Conservation (phyloP, 2,329 filamentous ascomycete species). For the Hypoxylon sp. region DNA sequence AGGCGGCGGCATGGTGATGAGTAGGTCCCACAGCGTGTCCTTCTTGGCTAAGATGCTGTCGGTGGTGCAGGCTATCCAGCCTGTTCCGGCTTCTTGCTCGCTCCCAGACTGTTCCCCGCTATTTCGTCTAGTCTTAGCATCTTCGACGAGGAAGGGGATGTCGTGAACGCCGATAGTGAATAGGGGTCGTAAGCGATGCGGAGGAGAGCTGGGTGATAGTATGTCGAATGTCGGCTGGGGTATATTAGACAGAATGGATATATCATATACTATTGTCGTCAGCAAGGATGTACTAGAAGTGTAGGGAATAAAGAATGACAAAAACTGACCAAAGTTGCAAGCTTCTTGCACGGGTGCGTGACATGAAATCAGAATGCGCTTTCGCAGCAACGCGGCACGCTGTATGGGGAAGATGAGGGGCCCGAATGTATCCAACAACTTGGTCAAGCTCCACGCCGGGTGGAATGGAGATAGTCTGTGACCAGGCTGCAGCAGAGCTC, state of each 20-base stretch:
- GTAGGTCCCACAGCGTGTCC: conserved; percentile 85
- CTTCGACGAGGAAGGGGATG: conserved; percentile 79
- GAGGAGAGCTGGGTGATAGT: conserved; percentile 71
- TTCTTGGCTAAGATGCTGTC: conserved; percentile 93
- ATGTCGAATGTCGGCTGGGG: conserved; percentile 78
- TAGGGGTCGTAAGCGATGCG: conserved; percentile 79
- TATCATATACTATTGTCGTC: conserved; percentile 78
- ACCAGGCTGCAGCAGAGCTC: conserved; percentile 67
- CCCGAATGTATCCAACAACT: conserved; percentile 84
- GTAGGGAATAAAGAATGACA: background rate
- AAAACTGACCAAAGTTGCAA: conserved; percentile 84
- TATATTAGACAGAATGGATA: conserved; percentile 92
- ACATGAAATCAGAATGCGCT: conserved; percentile 87
- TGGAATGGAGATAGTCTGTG: conserved; percentile 81
- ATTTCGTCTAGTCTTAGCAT: conserved; percentile 62
- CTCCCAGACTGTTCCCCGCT: conserved; percentile 47
- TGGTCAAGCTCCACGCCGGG: conserved; percentile 84
- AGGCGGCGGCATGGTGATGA: conserved; percentile 81
- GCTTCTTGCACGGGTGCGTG: conserved; percentile 85
- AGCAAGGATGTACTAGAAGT: conserved; percentile 16
- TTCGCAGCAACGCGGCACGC: conserved; percentile 84
- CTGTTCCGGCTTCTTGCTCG: conserved; percentile 64
- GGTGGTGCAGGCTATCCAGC: conserved; percentile 96
- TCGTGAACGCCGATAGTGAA: conserved; percentile 96
- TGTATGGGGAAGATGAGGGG: conserved; percentile 93